phyloP scores from a whole-genome alignment of 2,329 filamentous ascomycete species.

The Myotisia sp. region DNA sequence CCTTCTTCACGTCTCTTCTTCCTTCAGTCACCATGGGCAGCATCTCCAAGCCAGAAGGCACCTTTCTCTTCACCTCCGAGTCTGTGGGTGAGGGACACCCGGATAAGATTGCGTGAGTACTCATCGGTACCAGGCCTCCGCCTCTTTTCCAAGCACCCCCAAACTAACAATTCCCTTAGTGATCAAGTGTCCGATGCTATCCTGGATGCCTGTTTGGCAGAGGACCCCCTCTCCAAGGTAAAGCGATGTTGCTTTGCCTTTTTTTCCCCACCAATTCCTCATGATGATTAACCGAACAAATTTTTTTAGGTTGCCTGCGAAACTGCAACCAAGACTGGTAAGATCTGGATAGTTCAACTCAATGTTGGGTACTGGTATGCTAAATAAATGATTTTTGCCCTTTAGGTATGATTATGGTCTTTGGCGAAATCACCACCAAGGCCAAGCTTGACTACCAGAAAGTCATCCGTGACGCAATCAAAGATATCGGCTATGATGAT shows the following conservation, averaged over 20 bases:
- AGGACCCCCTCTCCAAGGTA: conserved; percentile 92
- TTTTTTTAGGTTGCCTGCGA: conserved; percentile 64
- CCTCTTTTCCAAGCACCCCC: neutral
- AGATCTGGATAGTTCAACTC: conserved; percentile 10
- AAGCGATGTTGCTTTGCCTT: neutral
- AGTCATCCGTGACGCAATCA: conserved; percentile 84
- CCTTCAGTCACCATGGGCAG: conserved; percentile 40
- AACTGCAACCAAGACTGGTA: conserved; percentile 98
- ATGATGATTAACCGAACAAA: neutral
- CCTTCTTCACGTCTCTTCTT: conserved; percentile 14
- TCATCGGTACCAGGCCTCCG: conserved; percentile 13
- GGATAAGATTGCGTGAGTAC: conserved; percentile 71
- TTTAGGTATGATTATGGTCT: conserved; percentile 81
- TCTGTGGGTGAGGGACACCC: conserved; percentile 83
- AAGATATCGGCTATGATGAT: conserved; percentile 97
- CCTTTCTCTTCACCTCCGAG: conserved; percentile 82
- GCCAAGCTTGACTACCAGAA: conserved; percentile 94
- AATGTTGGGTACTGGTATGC: no score
- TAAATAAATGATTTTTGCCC: conserved; percentile 5
- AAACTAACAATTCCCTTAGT: conserved; percentile 24
- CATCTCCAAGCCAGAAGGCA: conserved; percentile 35
- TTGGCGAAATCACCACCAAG: conserved; percentile 97
- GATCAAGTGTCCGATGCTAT: conserved; percentile 98
- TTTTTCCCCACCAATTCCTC: neutral
- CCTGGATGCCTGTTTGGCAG: conserved; percentile 89